Evolutionary conservation across 495 filamentous ascomycete species (phyloP), one percentile per base, ranked within the genome.

Genomic region (Talaromyces wortmannii): DNA sequence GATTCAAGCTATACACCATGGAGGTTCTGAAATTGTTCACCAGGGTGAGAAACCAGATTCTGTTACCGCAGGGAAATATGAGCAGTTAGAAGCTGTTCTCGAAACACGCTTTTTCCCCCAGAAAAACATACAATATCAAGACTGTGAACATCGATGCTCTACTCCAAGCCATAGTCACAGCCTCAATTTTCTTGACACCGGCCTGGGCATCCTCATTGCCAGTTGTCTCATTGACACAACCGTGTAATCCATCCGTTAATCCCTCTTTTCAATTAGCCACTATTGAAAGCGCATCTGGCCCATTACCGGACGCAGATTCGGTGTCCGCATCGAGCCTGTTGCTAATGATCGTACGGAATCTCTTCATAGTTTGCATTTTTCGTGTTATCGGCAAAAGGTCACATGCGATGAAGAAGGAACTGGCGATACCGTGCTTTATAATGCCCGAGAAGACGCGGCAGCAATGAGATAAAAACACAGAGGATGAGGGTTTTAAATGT

Each of bases 1-100:
- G 69, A 5, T 67, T 59, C 40, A 80, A 61, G 16, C 71, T 67
- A 59, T 77, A 71, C 36, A 73, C 70, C 62, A 80, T 76, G 50
- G 57, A 75, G 63, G 52, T 48, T 55, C 57, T 43, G 55, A 30
- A n/a, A 15, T 23, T 16, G 33, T 55, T 55, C 43, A 55, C 52
- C 15, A 55, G 43, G 11, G 16, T 55, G 23, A 55, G 52, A 16
- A 55, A 45, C 52, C 52, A 48, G 43, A 55, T 48, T 12, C 53
- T 49, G 29, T n/a, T 40, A 18, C 23, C 23, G 23, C 1, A 23
- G 23, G 4, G 2, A 23, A 23, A 23, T 23, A 23, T 23, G 36
- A 16, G 3, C 6, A 5, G 31, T 32, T 50, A 10, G 13, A 40
- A 40, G 36, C 13, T 13, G 13, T 8, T 50, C 48, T 4, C 8